Evolutionary conservation across 2,329 filamentous ascomycete species (phyloP), one percentile per base, ranked within the genome.

Genomic region (Didymosphaeria variabile): DNA sequence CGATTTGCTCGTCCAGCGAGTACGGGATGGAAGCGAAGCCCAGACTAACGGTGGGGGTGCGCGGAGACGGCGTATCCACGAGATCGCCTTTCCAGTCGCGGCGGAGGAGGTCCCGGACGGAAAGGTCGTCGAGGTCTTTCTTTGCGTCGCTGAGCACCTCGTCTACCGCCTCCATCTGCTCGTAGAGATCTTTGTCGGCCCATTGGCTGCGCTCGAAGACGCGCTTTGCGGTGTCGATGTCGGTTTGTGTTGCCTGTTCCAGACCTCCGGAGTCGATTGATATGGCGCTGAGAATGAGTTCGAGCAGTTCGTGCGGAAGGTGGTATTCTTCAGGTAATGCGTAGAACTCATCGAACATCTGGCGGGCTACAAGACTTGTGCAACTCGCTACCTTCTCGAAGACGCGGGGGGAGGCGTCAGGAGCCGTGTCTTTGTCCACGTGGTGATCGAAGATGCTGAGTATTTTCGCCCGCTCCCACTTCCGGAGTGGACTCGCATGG

Each of bases 1-100:
- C 63, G 57, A 83, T 82, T 60, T 82, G 81, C 51, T 80, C 75
- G 34, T 82, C 81, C 68, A 83, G 72, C 1, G 79, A 81, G 72
- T 79, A 82, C 0, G 81, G 81, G 46, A 83, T 79, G 0, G 79
- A 82, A 0, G 80, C 78, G 61, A 83, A 82, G 17, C 81, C 81
- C 0, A 83, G 77, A 64, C 75, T 81, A 54, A 83, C 79, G 5
- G 80, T 82, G 0, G 81, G 81, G 1, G 80, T 83, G 38, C 75
- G 79, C 5, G 80, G 79, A 0, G 81, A 82, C 0, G 79, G 79
- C 0, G 81, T 83, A 66, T 83, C 80, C 50, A 83, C 79, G 17
- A 83, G 65, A 57, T 82, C 80, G 54, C 79, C 80, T 67, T 83
- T 83, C 81, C 81, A 83, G 73, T 83, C 81, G 40, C 81, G 73